Evolutionary conservation across 768 basidiomycete genomes (phyloP), one percentile per base, ranked within the genome.

Genomic region (Tubosaeta sp.): DNA sequence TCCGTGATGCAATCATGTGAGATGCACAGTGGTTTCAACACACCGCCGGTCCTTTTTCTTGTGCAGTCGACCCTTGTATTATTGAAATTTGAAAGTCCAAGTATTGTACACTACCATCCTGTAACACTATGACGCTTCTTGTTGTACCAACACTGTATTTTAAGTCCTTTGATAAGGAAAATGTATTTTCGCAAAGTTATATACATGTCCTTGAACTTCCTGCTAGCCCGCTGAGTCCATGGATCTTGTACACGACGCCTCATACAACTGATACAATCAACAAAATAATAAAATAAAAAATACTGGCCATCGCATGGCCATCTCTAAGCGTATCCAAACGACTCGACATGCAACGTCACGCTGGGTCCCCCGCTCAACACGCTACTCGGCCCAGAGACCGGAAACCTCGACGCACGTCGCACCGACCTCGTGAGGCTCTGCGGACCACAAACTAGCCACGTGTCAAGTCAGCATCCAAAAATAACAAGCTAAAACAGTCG

Each of bases 381-480:
- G 12, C 53, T 62, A 6, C 9, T 29, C 17, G 57, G 58, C 12
- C 67, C 64, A 13, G 65, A 64, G 12, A 73, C 63, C 11, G 73
- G 72, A 10, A 65, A 59, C 10, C 75, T 67, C 48, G 82, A 48
- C 2, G 75, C 74, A 0, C 55, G 49, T 4, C 75, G 71, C 17
- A 77, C 78, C 1, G 68, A 60, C 29, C 65, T 57, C 1, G 74
- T 65, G 10, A 82, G 52, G 4, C 66, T 64, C 22, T 69, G 67
- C 0, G 78, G 72, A 4, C 81, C 81, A 45, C 81, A 83, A 0
- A 81, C 81, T 83, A 16, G 14, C 1, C 43, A 17, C 27, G 5
- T 6, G 7, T 12, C 22, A 10, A 32, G 32, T 10, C 16, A 29
- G 33, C 29, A 37, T 14, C 5, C 8, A 10, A 11, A 9, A 3